phyloP scores from a whole-genome alignment of 306 rosid genomes.

The Glycine tomentella region DNA sequence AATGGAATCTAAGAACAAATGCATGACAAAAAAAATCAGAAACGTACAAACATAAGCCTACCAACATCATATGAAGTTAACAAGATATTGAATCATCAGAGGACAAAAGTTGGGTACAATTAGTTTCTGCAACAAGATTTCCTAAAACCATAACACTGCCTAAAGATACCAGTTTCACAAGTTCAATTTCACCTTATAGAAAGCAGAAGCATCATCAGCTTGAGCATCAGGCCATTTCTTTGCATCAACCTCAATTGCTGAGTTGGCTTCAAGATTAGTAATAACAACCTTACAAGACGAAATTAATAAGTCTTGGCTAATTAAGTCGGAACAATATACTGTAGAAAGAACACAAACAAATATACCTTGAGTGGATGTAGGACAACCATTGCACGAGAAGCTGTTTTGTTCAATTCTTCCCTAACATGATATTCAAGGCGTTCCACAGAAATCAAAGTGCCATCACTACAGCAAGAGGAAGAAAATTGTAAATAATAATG shows the following conservation, averaged over 20 bases:
- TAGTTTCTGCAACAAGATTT: constrained; percentile 12
- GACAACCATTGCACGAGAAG: constrained; percentile 86
- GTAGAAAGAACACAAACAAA: constrained; percentile 38
- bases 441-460: constrained; percentile 81
- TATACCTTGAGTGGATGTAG: constrained; percentile 88
- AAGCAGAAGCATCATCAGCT: constrained; percentile 71
- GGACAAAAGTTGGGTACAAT: constrained; percentile 7
- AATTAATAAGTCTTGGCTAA: constrained; percentile 33
- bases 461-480: constrained; percentile 70
- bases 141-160: background rate
- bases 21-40: constrained; percentile 36
- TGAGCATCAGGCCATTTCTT: constrained; percentile 94
- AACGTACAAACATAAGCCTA: background rate
- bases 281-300: constrained; percentile 74
- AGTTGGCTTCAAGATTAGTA: constrained; percentile 80
- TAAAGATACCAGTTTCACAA: constrained; percentile 28
- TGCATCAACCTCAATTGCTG: constrained; percentile 75
- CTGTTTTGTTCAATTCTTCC: constrained; percentile 87
- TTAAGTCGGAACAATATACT: background rate
- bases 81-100: background rate
- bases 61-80: constrained; percentile 23
- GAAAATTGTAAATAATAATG: background rate
- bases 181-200: constrained; percentile 73
- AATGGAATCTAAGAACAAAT: constrained; percentile 70
- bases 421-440: constrained; percentile 94